Percentiles rank a stretch among this genome's conserved stretches.
Conservation (phyloP, 257 asterid genomes). For the Solanum sejunctum region DNA sequence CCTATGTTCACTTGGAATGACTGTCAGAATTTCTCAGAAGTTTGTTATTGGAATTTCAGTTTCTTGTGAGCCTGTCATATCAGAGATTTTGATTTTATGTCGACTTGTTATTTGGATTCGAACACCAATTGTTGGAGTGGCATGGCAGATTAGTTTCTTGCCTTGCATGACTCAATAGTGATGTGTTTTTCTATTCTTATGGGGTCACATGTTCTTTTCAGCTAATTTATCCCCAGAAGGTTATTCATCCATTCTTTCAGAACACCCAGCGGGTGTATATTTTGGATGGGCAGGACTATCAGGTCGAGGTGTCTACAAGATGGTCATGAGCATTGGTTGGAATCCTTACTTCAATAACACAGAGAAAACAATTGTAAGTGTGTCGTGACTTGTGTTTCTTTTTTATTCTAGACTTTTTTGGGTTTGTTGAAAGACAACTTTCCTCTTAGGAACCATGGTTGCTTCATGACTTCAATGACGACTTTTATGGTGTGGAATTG, state of each 20-base stretch:
- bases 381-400: background rate
- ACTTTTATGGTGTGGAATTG: slow-evolving; percentile 79
- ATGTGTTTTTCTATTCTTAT: background rate
- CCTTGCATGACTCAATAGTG: background rate
- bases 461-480: slow-evolving; percentile 76
- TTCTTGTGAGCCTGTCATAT: background rate
- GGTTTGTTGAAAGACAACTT: background rate
- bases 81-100: background rate
- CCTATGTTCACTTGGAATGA: background rate
- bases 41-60: background rate
- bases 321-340: slow-evolving; percentile 99
- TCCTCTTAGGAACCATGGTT: slow-evolving; percentile 83
- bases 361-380: slow-evolving; percentile 56
- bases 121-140: background rate
- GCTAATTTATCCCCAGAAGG: slow-evolving; percentile 37
- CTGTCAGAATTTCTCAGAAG: background rate
- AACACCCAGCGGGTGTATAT: slow-evolving; percentile 85
- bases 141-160: background rate
- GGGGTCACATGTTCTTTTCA: slow-evolving; percentile 12
- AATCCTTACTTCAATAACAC: slow-evolving; percentile 71
- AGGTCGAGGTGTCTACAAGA: slow-evolving; percentile 58
- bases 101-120: too few relatives aligned
- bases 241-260: slow-evolving; percentile 52
- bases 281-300: slow-evolving; percentile 85
- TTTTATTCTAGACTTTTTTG: background rate